Base-by-base conservation (phyloP, 2,329 filamentous ascomycete species). In the Fusarium longipes region DNA sequence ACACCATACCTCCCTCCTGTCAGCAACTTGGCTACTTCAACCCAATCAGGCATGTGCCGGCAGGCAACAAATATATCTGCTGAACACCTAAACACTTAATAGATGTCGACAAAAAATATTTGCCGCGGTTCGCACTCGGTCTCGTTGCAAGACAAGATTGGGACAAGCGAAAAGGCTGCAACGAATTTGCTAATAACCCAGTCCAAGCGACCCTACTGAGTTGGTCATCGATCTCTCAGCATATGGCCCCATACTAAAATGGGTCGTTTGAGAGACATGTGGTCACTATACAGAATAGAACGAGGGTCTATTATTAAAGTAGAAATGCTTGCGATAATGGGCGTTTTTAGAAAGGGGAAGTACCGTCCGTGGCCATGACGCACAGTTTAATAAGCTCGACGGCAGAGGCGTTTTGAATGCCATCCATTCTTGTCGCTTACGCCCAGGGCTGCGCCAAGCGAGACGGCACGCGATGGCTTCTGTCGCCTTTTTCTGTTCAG, bases 31-130 rank as follows among this genome's bases (percentile, higher is more conserved):
- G 54, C 49, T 64, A 51, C 50, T 64, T 68, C 69, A 40, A 44
- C 57, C 22, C 32, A 10, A 62, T 35, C 51, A 64, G 63, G 57
- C 65, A 72, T 70, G 66, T 73, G 50, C 67, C 70, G 71, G 69
- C 70, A 72, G 71, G 71, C 67, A 68, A 64, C 27, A 27, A 27
- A 10, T 48, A 57, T n/a, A n/a, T n/a, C n/a, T n/a, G n/a, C n/a
- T n/a, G n/a, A n/a, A n/a, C n/a, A n/a, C n/a, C n/a, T n/a, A n/a
- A n/a, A n/a, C n/a, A n/a, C n/a, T n/a, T n/a, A n/a, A n/a, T n/a
- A n/a, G 33, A 36, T 36, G 57, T 70, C 44, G 14, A 59, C 44
- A 56, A 60, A 61, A 51, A 65, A 69, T 61, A 60, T 49, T 50
- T 54, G 53, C 52, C 49, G 57, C 53, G 53, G 60, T 50, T 47